Evolutionary conservation across 2,329 filamentous ascomycete species (phyloP).

Genomic region (Aspergillus sclerotialis): DNA sequence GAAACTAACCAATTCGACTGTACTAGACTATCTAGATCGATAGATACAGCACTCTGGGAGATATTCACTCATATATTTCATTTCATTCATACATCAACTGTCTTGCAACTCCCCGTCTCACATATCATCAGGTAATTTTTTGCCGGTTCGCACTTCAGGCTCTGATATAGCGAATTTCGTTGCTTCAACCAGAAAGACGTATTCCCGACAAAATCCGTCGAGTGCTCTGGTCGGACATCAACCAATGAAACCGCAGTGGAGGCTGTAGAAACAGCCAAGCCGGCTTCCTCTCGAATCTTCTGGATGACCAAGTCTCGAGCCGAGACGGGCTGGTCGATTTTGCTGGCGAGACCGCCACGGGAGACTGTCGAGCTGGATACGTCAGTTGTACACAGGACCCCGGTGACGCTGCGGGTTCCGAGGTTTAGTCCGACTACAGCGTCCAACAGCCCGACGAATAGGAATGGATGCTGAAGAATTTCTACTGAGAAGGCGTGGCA

Average conservation of each 20-base stretch:
- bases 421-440: constrained; percentile 68
- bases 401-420: constrained; percentile 56
- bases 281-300: constrained; percentile 28
- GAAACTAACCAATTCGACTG: too few relatives aligned
- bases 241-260: constrained; percentile 27
- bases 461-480: constrained; percentile 84
- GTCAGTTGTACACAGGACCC: constrained; percentile 41
- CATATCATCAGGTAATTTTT: constrained; percentile 35
- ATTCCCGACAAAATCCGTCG: constrained; percentile 27
- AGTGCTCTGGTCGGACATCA: constrained; percentile 27
- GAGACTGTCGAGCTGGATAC: constrained; percentile 7
- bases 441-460: constrained; percentile 75
- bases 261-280: constrained; percentile 24
- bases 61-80: too few relatives aligned
- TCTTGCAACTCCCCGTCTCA: constrained; percentile 29
- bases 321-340: constrained; percentile 16
- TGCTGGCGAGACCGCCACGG: constrained; percentile 9
- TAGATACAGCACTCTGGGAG: too few relatives aligned
- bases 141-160: constrained; percentile 26
- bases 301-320: constrained; percentile 22
- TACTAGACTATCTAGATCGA: too few relatives aligned
- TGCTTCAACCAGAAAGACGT: constrained; percentile 32
- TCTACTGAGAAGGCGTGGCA: constrained; percentile 84
- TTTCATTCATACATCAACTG: constrained; percentile 23
- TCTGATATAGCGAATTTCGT: constrained; percentile 31